phyloP scores from a whole-genome alignment of 2,329 filamentous ascomycete species.

The Aspergillus carbonarius region DNA sequence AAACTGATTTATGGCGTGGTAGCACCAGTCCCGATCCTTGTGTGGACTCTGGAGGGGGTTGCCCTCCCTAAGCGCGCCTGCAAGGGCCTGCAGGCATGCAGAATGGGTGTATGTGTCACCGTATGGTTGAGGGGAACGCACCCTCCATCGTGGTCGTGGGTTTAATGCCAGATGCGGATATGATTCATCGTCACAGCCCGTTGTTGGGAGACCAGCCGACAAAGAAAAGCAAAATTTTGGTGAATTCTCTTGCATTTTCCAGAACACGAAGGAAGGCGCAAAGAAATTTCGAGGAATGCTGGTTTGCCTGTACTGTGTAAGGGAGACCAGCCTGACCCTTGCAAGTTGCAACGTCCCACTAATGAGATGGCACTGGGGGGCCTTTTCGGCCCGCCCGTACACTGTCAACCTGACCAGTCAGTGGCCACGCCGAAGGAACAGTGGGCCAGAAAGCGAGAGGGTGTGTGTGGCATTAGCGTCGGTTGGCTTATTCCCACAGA shows the following conservation, averaged over 20 bases:
- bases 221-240: not conserved
- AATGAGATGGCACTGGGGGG: conserved; percentile 10
- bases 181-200: not conserved
- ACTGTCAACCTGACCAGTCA: conserved; percentile 6
- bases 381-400: conserved; percentile 5
- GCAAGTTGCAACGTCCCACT: conserved; percentile 1
- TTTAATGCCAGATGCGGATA: not conserved
- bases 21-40: conserved; percentile 9
- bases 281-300: conserved; percentile 16
- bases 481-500: not conserved
- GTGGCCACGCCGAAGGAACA: not conserved
- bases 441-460: conserved; percentile 1
- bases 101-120: conserved; percentile 14
- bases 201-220: not conserved
- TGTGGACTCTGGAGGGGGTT: not conserved
- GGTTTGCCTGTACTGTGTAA: not conserved
- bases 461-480: not conserved
- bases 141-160: not conserved
- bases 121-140: not conserved
- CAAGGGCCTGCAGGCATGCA: conserved; percentile 17
- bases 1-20: conserved; percentile 5
- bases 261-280: conserved; percentile 15
- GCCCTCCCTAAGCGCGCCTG: conserved; percentile 8
- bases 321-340: conserved; percentile 5
- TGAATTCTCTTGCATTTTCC: conserved; percentile 7